Evolutionary conservation across 1,284 basidiomycete genomes (phyloP), one percentile per base, ranked within the genome.

Genomic region (Cutaneotrichosporon cavernicola): DNA sequence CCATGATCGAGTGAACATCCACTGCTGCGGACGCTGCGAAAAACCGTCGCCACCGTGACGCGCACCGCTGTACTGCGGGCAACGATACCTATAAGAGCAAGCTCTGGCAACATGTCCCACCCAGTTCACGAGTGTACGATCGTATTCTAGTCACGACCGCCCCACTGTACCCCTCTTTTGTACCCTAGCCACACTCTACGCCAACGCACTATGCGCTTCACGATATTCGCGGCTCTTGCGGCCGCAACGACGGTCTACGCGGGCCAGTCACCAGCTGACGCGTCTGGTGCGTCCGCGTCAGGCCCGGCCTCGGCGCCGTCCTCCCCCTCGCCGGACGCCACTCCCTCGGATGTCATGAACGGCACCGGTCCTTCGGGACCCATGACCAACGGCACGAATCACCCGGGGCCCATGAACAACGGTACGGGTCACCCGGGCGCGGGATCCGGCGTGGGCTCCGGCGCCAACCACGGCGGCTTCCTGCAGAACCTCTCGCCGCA

Each of bases 151-250:
- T 46, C 43, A 46, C 43, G 43, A n/a, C 43, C 18, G 18, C 16
- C 43, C 7, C 18, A 46, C 34, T 55, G n/a, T 34, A 18, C 34
- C 36, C 13, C 40, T 30, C 30, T 22, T 22, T 11, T 18, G 22
- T 14, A 26, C 49, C 4, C 49, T 51, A 46, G 43, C 16, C 49
- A 51, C 53, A 56, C 34, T 21, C 31, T 31, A 32, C 51, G 5
- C 34, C 34, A 36, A 36, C 34, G 11, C 14, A 58, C n/a, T 11
- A 58, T 58, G 57, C 46, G 46, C 22, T 34, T 58, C 26, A 21
- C 46, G 7, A 34, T 30, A 14, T 9, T 50, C 21, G 57, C 57
- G 18, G 32, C 57, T 18, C 57, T 58, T 8, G 46, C 47, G 22
- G 22, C 40, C 47, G 56, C 31, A 22, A 50, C 57, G 7, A 22